Evolutionary conservation across 1,284 basidiomycete genomes (phyloP), one percentile per base, ranked within the genome.

Genomic region (Stereum hirsutum): DNA sequence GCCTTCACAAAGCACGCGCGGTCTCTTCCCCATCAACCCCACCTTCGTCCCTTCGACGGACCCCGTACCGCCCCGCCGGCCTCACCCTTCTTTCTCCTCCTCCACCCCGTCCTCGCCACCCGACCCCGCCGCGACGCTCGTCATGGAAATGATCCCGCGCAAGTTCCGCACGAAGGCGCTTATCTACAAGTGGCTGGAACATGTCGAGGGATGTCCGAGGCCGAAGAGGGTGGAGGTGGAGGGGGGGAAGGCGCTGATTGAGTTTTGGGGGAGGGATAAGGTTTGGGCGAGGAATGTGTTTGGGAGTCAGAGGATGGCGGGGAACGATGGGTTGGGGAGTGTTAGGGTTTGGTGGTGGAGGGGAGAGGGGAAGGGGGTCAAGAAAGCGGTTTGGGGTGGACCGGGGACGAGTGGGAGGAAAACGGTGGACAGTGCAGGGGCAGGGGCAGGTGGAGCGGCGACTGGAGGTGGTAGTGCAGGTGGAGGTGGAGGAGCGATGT

Each of bases 141-240:
- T 82, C 23, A 68, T 82, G 59, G 76, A 78, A 45, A 67, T 71
- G 36, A 54, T 81, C 1, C 78, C 78, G 1, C 76, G 74, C 52
- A 60, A 64, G 11, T 66, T 68, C 51, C 73, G 77, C 31, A 66
- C 44, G 1, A 8, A 41, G 0, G 41, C 45, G 8, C 64, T 63
- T 39, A 48, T 63, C n/a, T 42, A 30, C 20, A 50, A 50, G 0
- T 81, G 78, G 79, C 62, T 67, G 24, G 60, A 62, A 39, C 52
- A 53, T 10, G 70, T 69, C 17, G 66, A 61, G 20, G 63, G 56
- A 1, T 50, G 59, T 12, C 50, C 54, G 24, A 65, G 70, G 2
- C 53, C 62, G 62, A 44, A 42, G 63, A 42, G 66, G 59, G 41
- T 64, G 70, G 49, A 58, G 8, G 23, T 62, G 0, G 53, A 57